These are phyloP conservation scores for Aspergillus haitiensis DNA, from an alignment of 495 filamentous ascomycete species.

Conservation along the genomic window DNA sequence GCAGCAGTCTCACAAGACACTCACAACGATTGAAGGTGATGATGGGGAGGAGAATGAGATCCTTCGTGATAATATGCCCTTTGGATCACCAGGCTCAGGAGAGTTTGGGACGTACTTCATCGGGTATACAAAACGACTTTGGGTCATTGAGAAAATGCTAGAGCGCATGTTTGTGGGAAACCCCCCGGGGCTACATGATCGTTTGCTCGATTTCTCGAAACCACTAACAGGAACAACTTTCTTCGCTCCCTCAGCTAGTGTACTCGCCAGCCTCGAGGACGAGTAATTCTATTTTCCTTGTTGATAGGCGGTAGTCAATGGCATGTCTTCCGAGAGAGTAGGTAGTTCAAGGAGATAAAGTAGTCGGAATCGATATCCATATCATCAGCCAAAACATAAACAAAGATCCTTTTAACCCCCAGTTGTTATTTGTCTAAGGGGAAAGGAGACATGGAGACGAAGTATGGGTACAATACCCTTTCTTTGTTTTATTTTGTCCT, in stretches of 20 bases:
- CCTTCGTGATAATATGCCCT: constrained; percentile 61
- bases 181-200: constrained; percentile 57
- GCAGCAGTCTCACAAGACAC: constrained; percentile 54
- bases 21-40: constrained; percentile 55
- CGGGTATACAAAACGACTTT: constrained; percentile 54
- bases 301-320: too few relatives aligned
- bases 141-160: constrained; percentile 61
- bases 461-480: too few relatives aligned
- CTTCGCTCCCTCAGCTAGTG: constrained; percentile 51
- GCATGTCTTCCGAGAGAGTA: too few relatives aligned
- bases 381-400: too few relatives aligned
- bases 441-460: too few relatives aligned
- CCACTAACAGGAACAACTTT: constrained; percentile 54
- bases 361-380: too few relatives aligned
- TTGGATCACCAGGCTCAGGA: constrained; percentile 51
- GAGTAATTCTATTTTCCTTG: constrained; percentile 13
- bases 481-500: too few relatives aligned
- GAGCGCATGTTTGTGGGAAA: constrained; percentile 58
- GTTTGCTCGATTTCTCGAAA: constrained; percentile 54
- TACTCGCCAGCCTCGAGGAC: constrained; percentile 40
- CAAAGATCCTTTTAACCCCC: too few relatives aligned
- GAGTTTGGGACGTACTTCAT: constrained; percentile 63
- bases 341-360: too few relatives aligned
- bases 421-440: too few relatives aligned
- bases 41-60: constrained; percentile 53